Percentiles rank a stretch among this genome's conserved stretches.
These are phyloP conservation scores for Gynandropsis gynandra DNA, from an alignment of 345 rosid species.

Conservation along the genomic window DNA sequence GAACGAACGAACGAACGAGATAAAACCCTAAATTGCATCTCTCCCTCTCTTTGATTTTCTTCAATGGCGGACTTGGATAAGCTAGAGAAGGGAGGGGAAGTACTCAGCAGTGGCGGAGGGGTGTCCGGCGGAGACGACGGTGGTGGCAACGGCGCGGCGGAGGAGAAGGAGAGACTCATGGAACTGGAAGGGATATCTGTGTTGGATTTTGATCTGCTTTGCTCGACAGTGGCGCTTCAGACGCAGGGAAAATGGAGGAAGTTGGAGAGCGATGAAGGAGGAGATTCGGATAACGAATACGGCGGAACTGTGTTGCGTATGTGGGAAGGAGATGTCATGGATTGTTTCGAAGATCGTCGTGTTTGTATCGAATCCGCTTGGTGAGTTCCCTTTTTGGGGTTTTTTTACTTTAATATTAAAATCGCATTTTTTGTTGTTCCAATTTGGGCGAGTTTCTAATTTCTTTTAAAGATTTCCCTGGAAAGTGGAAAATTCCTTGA, in stretches of 20 bases:
- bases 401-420: neutral
- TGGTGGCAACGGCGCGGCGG: slow-evolving; percentile 13
- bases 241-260: slow-evolving; percentile 79
- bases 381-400: slow-evolving; percentile 29
- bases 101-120: slow-evolving; percentile 3
- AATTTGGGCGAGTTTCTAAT: neutral
- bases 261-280: slow-evolving; percentile 28
- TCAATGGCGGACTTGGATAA: slow-evolving; percentile 46
- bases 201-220: slow-evolving; percentile 80
- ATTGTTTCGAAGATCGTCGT: slow-evolving; percentile 70
- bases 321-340: slow-evolving; percentile 93
- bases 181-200: slow-evolving; percentile 57
- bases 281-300: slow-evolving; percentile 33
- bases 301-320: slow-evolving; percentile 70
- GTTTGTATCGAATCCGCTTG: slow-evolving; percentile 71
- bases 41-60: neutral
- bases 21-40: slow-evolving; percentile 18
- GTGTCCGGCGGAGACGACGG: neutral
- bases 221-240: slow-evolving; percentile 87
- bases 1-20: neutral
- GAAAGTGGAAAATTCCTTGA: neutral
- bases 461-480: neutral
- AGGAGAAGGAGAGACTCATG: slow-evolving; percentile 34
- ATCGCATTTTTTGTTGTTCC: slow-evolving; percentile 1
- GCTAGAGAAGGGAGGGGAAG: slow-evolving; percentile 24